These are phyloP conservation scores for Isabelozyma gotoi DNA, from an alignment of 805 yeast species.

Conservation along the genomic window DNA sequence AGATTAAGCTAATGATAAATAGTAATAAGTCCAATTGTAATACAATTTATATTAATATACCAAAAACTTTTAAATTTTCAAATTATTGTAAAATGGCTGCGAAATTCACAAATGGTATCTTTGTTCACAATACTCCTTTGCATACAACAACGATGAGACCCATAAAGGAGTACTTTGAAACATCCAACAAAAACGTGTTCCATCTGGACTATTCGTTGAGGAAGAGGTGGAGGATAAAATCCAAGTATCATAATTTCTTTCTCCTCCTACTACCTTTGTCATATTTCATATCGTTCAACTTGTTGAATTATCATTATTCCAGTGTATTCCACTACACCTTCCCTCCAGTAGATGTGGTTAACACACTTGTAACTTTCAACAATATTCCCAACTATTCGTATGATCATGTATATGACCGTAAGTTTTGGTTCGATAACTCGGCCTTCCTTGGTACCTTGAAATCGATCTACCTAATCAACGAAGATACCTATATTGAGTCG, in stretches of 20 bases:
- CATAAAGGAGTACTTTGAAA: not conserved
- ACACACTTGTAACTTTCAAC: not conserved
- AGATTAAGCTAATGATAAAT: not conserved
- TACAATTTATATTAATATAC: too few species aligned
- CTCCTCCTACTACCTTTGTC: conserved; percentile 1
- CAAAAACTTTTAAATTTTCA: too few species aligned
- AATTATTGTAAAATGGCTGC: not conserved
- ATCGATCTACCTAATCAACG: conserved; percentile 19
- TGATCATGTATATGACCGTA: not conserved
- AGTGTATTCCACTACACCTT: conserved; percentile 5
- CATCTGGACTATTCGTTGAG: not conserved
- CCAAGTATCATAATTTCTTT: not conserved
- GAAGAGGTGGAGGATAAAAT: not conserved
- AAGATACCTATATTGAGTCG: conserved; percentile 13
- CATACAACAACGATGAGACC: not conserved
- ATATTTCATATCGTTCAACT: not conserved
- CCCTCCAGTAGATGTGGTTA: conserved; percentile 16
- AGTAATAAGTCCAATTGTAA: too few species aligned
- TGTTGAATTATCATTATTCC: conserved; percentile 5
- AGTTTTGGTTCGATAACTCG: conserved; percentile 3
- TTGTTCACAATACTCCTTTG: too few species aligned
- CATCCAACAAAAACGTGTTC: not conserved
- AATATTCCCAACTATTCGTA: conserved; percentile 3
- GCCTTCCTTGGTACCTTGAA: conserved; percentile 7
- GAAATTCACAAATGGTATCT: too few species aligned